These are phyloP conservation scores for Penicillium sp. DNA, from an alignment of 2,329 filamentous ascomycete genomes.

Conservation along the genomic window DNA sequence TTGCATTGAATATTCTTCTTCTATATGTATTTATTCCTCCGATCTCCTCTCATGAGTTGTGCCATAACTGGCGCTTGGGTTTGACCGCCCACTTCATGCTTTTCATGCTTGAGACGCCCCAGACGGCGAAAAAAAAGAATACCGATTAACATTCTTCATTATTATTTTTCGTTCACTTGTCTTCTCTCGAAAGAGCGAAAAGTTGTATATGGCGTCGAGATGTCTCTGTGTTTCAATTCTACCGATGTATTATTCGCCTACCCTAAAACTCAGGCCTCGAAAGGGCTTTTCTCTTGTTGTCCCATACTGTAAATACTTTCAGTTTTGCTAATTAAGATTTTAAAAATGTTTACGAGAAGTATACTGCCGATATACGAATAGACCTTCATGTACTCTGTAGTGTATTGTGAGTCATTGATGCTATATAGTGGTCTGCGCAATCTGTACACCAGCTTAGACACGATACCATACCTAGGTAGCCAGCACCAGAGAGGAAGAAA, in stretches of 20 bases:
- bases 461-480: too few relatives aligned
- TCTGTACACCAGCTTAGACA: too few relatives aligned
- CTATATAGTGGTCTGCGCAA: too few relatives aligned
- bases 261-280: background rate
- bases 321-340: too few relatives aligned
- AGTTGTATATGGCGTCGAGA: background rate
- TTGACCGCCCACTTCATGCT: slow-evolving; percentile 7
- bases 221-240: background rate
- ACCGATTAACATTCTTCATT: background rate
- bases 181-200: background rate
- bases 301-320: too few relatives aligned
- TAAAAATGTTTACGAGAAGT: too few relatives aligned
- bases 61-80: slow-evolving; percentile 8
- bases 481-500: too few relatives aligned
- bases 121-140: background rate
- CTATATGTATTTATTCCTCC: slow-evolving; percentile 10
- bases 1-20: slow-evolving; percentile 6
- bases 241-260: background rate
- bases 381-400: too few relatives aligned
- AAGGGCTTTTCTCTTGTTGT: too few relatives aligned
- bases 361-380: too few relatives aligned
- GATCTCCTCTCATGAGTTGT: slow-evolving; percentile 14
- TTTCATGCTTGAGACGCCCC: slow-evolving; percentile 2
- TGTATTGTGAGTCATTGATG: too few relatives aligned
- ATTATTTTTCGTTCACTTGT: background rate